phyloP scores from a whole-genome alignment of 306 rosid genomes.

The Medicago arabica region DNA sequence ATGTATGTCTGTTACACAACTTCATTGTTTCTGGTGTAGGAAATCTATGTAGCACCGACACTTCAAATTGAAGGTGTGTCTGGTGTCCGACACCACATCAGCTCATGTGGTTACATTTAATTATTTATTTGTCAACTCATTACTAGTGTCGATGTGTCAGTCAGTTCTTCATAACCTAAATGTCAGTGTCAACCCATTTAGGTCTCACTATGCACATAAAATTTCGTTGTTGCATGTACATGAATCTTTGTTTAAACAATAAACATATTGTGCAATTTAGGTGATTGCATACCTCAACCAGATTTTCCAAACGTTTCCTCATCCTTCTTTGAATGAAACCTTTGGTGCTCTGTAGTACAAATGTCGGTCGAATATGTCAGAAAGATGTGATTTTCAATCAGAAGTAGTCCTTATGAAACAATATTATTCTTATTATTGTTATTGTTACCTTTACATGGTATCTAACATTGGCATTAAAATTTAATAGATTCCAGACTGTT shows the following conservation, averaged over 20 bases:
- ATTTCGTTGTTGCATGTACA: background rate
- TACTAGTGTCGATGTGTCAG: too few relatives aligned
- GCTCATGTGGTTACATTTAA: too few relatives aligned
- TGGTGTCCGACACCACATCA: too few relatives aligned
- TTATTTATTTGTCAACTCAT: too few relatives aligned
- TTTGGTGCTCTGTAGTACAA: slow-evolving; percentile 64
- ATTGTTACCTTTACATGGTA: slow-evolving; percentile 77
- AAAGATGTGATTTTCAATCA: slow-evolving; percentile 11
- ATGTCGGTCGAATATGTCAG: slow-evolving; percentile 34
- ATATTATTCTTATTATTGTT: background rate
- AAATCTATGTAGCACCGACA: background rate
- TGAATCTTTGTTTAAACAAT: slow-evolving; percentile 3
- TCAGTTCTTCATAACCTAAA: too few relatives aligned
- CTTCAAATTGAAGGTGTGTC: too few relatives aligned
- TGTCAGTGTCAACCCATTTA: too few relatives aligned
- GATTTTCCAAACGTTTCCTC: slow-evolving; percentile 73
- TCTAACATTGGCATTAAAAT: slow-evolving; percentile 73
- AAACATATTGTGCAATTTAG: background rate
- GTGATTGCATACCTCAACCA: slow-evolving; percentile 65
- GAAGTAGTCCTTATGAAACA: background rate
- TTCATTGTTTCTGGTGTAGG: background rate
- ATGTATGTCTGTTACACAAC: slow-evolving; percentile 16
- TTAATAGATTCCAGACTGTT: slow-evolving; percentile 82
- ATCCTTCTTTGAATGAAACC: slow-evolving; percentile 85
- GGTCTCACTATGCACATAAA: slow-evolving; percentile 18